phyloP scores from a whole-genome alignment of 2,329 filamentous ascomycete species.

The Hypoxylon sp. region DNA sequence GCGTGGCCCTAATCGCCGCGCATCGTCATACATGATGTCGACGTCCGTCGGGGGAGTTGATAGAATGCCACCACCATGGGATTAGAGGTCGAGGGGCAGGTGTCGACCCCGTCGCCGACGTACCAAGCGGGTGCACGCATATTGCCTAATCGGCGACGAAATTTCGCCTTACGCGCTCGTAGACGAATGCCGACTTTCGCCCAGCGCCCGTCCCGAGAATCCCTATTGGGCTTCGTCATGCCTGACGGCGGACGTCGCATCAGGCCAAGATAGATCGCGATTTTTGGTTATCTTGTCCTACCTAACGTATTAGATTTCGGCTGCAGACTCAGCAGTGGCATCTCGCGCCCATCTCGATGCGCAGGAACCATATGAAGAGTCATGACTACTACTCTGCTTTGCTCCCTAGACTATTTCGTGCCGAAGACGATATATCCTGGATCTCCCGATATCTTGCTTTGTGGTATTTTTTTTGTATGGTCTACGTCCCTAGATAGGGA shows the following conservation, averaged over 20 bases:
- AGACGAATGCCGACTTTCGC: neutral
- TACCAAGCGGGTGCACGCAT: too few species aligned
- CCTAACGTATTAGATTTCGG: neutral
- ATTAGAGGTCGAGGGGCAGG: neutral
- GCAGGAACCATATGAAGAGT: neutral
- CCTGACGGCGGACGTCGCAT: neutral
- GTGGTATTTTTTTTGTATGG: too few species aligned
- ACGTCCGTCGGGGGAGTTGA: neutral
- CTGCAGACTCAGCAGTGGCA: neutral
- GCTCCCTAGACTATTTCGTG: neutral
- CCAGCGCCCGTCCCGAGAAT: neutral
- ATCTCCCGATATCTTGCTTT: neutral
- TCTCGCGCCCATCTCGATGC: neutral
- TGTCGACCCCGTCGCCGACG: too few species aligned
- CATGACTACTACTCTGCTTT: neutral
- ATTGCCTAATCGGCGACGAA: neutral
- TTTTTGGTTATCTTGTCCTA: neutral
- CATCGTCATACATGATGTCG: neutral
- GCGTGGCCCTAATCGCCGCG: neutral
- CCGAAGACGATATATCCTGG: neutral
- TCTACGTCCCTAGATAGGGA: neutral
- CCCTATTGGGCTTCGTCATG: neutral
- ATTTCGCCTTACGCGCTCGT: neutral
- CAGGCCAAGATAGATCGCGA: neutral
- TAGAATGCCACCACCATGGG: neutral